A percentile compares a stretch with the other conserved stretches of the same genome.
phyloP scores from a whole-genome alignment of 306 rosid genomes.

The Rosa multiflora region DNA sequence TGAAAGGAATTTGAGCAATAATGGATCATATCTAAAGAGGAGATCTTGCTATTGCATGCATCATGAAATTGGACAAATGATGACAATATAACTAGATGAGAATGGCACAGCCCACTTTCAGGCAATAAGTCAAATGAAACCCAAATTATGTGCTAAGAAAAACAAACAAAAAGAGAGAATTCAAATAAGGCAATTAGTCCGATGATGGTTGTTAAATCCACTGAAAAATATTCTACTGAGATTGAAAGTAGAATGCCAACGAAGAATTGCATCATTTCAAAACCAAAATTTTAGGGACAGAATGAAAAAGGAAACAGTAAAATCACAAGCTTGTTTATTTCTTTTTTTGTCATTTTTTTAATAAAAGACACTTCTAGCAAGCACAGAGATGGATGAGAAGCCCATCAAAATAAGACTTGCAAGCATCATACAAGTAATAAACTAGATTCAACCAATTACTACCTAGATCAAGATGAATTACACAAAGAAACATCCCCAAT shows the following conservation, averaged over 20 bases:
- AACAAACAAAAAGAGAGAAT: neutral
- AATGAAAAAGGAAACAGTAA: neutral
- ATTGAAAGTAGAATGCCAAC: conserved; percentile 2
- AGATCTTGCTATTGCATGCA: conserved; percentile 12
- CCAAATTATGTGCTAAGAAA: neutral
- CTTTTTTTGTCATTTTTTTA: neutral
- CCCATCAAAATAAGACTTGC: neutral
- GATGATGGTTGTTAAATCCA: neutral
- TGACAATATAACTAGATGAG: neutral
- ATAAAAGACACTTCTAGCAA: neutral
- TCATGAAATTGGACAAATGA: conserved; percentile 1
- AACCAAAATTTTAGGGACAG: neutral
- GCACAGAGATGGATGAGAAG: neutral
- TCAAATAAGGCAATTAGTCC: neutral
- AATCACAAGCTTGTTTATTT: neutral
- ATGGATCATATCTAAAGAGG: neutral
- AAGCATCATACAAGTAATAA: neutral
- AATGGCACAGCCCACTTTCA: neutral
- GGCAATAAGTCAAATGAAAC: neutral
- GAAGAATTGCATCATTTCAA: neutral
- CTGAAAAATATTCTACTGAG: neutral
- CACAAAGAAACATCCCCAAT: neutral
- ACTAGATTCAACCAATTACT: neutral
- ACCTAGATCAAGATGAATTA: neutral
- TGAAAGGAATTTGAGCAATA: conserved; percentile 18